phyloP scores from a whole-genome alignment of 164 flowering plant species.

The Vitis rotundifolia region DNA sequence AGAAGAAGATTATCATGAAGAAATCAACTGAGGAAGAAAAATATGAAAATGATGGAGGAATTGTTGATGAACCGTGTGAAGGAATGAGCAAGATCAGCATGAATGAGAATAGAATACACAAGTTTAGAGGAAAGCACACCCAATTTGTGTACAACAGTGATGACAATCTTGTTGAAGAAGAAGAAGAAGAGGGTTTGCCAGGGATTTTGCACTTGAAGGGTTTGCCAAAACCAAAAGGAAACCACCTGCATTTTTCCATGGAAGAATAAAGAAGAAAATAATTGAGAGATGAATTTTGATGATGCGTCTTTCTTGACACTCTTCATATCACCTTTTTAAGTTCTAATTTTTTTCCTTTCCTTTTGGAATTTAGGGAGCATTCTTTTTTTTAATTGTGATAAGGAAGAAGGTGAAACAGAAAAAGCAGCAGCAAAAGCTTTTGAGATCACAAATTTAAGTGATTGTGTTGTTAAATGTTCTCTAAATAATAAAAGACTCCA shows the following conservation, averaged over 20 bases:
- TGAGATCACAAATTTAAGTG: no score
- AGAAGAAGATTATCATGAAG: constrained; percentile 26
- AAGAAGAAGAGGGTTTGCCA: constrained; percentile 16
- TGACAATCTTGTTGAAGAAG: constrained; percentile 39
- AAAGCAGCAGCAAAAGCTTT: no score
- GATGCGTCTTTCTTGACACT: neutral
- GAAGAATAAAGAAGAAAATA: constrained; percentile 22
- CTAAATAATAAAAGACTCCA: no score
- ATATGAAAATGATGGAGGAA: constrained; percentile 12
- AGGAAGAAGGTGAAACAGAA: no score
- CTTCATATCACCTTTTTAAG: no score
- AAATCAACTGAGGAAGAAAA: constrained; percentile 9
- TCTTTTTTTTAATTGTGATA: no score
- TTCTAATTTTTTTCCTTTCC: no score
- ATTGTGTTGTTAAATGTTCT: no score
- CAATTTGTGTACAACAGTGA: constrained; percentile 65
- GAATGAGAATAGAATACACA: constrained; percentile 19
- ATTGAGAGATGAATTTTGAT: neutral
- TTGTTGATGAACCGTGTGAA: constrained; percentile 53
- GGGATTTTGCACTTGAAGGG: constrained; percentile 45
- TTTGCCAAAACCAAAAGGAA: constrained; percentile 57
- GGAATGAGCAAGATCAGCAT: constrained; percentile 41
- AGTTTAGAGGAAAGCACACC: constrained; percentile 53
- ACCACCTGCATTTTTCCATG: constrained; percentile 50
- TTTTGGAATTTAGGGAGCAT: no score